Evolutionary conservation across 192 early-diverging fungal genomes (phyloP), one percentile per base, ranked within the genome.

Genomic region (Backusella australiensis): DNA sequence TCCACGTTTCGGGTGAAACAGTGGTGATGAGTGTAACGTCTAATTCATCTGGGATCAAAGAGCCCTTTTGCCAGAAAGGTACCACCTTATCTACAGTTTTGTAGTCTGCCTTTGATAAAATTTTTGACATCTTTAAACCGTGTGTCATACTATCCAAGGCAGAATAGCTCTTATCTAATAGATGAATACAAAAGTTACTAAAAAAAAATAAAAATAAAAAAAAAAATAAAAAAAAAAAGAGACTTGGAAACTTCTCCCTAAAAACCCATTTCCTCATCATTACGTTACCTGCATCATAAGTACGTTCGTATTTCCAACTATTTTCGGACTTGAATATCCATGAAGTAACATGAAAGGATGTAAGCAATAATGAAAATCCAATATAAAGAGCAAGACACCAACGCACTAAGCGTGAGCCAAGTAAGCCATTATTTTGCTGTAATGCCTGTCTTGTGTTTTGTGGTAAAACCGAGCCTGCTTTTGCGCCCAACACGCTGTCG

Each of bases 21-120:
- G 78, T 82, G 8, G 87, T 86, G 11, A 79, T 83, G 1, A 86
- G 69, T 4, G 89, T 85, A 39, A 90, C 26, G 17, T 71, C 70
- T 29, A 32, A 81, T 34, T 85, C 82, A 39, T 85, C 76, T 11
- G 65, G 71, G 8, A 73, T 63, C 34, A 83, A 83, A 19, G 68
- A 77, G 19, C 76, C 73, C n/a, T 67, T 80, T 19, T 80, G 74
- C 75, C 79, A 83, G 26, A 73, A 80, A 29, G 82, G 82, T 66
- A 78, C 39, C 9, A 80, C 68, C 29, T 73, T 53, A 29, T 77
- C 63, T 21, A 73, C 26, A 14, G 78, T 42, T n/a, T 56, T 29
- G 69, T 77, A 77, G 15, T 75, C 32, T 5, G 76, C 38, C 19
- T 71, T 74, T 39, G 78, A 70, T 46, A 83, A 76, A 1, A 80